Conservation (phyloP, 495 filamentous ascomycete species). For the Hapsidospora chrysogenum region DNA sequence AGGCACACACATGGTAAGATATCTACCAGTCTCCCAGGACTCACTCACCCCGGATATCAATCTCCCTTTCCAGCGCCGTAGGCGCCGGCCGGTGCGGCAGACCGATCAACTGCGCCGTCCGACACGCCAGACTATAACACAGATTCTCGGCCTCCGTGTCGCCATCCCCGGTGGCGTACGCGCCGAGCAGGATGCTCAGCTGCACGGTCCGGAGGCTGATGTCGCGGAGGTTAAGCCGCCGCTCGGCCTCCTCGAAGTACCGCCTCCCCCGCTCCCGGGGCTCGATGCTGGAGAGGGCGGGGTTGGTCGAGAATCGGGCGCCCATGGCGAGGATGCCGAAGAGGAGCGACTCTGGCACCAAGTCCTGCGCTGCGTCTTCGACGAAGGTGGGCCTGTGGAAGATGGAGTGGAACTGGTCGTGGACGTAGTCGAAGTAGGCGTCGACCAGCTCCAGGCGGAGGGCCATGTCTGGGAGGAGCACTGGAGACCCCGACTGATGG, state of each 20-base stretch:
- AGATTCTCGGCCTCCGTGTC: constrained; percentile 9
- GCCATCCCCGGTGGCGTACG: constrained; percentile 8
- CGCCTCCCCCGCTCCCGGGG: constrained; percentile 10
- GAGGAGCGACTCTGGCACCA: constrained; percentile 9
- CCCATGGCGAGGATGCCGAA: constrained; percentile 17
- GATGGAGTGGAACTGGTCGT: constrained; percentile 23
- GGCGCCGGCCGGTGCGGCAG: constrained; percentile 5
- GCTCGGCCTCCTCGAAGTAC: constrained; percentile 10
- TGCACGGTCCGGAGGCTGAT: constrained; percentile 20
- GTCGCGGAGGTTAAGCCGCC: constrained; percentile 13
- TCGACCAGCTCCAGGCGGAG: constrained; percentile 15
- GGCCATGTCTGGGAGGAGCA: constrained; percentile 5
- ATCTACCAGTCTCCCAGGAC: too few relatives aligned
- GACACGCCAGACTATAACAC: constrained; percentile 11
- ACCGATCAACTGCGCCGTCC: constrained; percentile 11
- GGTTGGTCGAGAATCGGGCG: constrained; percentile 16
- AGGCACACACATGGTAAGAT: too few relatives aligned
- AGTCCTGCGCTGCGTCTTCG: constrained; percentile 8
- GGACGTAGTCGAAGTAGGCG: constrained; percentile 22
- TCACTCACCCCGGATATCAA: constrained; percentile 13
- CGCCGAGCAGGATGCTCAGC: constrained; percentile 19
- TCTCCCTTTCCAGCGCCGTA: constrained; percentile 8
- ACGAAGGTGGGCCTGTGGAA: constrained; percentile 19
- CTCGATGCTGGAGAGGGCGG: constrained; percentile 9
- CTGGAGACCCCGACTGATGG: too few relatives aligned